phyloP scores from a whole-genome alignment of 1,284 basidiomycete genomes.

The Ustilago xerochloae region DNA sequence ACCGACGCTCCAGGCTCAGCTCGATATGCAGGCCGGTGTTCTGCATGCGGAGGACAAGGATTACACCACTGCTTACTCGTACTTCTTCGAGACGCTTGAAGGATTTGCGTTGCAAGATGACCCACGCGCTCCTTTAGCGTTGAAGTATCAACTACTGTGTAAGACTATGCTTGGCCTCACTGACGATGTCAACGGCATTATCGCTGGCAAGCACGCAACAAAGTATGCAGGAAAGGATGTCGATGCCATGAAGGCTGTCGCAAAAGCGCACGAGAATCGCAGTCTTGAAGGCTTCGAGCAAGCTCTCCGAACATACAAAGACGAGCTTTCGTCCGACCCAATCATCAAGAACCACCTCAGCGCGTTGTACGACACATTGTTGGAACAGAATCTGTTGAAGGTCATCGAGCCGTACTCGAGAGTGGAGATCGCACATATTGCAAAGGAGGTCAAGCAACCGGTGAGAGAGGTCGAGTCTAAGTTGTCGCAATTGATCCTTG shows the following conservation, averaged over 20 bases:
- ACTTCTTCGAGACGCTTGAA: slow-evolving; percentile 97
- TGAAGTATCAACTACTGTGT: slow-evolving; percentile 98
- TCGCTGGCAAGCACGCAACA: slow-evolving; percentile 85
- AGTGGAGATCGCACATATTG: slow-evolving; percentile 90
- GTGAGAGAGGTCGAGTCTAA: slow-evolving; percentile 93
- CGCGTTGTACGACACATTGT: slow-evolving; percentile 90
- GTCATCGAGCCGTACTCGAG: slow-evolving; percentile 95
- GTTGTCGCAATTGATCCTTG: slow-evolving; percentile 98
- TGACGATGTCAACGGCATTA: slow-evolving; percentile 87
- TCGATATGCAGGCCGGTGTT: slow-evolving; percentile 91
- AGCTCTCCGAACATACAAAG: slow-evolving; percentile 85
- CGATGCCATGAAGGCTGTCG: slow-evolving; percentile 94
- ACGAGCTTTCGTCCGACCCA: slow-evolving; percentile 89
- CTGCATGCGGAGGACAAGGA: slow-evolving; percentile 97
- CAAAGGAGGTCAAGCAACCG: slow-evolving; percentile 87
- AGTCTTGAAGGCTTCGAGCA: slow-evolving; percentile 90
- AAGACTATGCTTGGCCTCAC: slow-evolving; percentile 97
- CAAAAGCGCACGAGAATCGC: slow-evolving; percentile 89
- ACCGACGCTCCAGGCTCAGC: slow-evolving; percentile 86
- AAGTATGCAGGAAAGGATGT: slow-evolving; percentile 85
- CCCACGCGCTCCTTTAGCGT: slow-evolving; percentile 77
- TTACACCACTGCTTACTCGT: slow-evolving; percentile 94
- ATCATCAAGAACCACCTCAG: slow-evolving; percentile 94
- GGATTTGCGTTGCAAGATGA: slow-evolving; percentile 77
- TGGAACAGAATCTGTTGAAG: slow-evolving; percentile 92